A percentile compares a stretch with the other conserved stretches of the same genome.
Evolutionary conservation across 345 rosid genomes (phyloP).

Genomic region (Lepidium sativum): DNA sequence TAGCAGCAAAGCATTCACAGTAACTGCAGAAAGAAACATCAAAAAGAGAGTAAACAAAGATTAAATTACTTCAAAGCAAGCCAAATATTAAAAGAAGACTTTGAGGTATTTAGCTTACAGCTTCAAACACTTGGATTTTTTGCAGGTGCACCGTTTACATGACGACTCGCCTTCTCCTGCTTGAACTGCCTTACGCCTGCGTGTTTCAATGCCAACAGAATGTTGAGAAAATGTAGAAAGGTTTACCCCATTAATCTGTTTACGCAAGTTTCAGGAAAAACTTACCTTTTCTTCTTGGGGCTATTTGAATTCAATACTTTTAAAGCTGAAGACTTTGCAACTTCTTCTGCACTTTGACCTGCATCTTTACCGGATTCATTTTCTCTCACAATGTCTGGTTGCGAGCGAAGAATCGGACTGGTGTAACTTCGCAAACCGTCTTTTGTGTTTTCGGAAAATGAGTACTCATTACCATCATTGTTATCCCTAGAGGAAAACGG

Average conservation of each 20-base stretch:
- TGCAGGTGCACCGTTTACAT: slow-evolving; percentile 93
- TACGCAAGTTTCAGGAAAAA: not conserved
- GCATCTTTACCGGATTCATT: slow-evolving; percentile 22
- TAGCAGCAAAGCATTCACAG: slow-evolving; percentile 96
- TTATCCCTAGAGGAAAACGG: slow-evolving; percentile 38
- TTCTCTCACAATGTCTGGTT: slow-evolving; percentile 30
- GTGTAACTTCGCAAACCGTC: slow-evolving; percentile 25
- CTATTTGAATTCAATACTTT: slow-evolving; percentile 46
- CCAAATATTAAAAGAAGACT: not conserved
- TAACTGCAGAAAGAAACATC: slow-evolving; percentile 12
- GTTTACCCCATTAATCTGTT: not conserved
- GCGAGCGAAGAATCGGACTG: not conserved
- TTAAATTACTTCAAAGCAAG: slow-evolving; percentile 23
- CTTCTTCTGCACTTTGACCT: not conserved
- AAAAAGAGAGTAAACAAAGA: slow-evolving; percentile 4
- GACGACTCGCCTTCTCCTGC: slow-evolving; percentile 46
- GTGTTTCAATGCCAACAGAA: not conserved
- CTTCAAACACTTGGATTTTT: slow-evolving; percentile 85
- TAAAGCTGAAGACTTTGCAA: not conserved
- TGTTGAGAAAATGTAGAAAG: not conserved
- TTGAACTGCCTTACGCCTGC: slow-evolving; percentile 59
- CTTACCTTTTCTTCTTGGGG: slow-evolving; percentile 72
- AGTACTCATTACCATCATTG: slow-evolving; percentile 30
- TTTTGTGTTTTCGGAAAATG: slow-evolving; percentile 30
- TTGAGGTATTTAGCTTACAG: slow-evolving; percentile 54